phyloP scores from a whole-genome alignment of 139 green algal species.

The Ettlia oleoabundans region DNA sequence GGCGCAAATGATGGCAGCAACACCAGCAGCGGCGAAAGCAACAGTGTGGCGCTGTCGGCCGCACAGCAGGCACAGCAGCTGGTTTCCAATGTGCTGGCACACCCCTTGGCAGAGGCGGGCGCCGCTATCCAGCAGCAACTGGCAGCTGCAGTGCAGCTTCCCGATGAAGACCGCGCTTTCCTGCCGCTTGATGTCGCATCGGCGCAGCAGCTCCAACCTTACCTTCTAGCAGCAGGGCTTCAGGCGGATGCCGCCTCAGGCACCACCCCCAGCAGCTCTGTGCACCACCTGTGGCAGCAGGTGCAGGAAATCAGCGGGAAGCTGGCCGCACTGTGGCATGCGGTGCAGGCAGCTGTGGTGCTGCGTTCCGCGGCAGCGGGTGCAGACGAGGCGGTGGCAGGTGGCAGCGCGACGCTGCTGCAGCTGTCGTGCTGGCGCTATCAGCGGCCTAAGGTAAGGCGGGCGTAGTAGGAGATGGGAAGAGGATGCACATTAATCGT shows the following conservation, averaged over 20 bases:
- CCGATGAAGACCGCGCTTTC: neutral
- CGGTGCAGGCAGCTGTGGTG: constrained; percentile 26
- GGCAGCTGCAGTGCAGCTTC: neutral
- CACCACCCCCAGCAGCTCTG: neutral
- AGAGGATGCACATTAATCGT: too few species aligned
- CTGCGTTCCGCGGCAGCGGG: constrained; percentile 27
- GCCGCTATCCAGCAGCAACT: constrained; percentile 34
- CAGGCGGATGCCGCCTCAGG: neutral
- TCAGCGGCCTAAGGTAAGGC: constrained; percentile 47
- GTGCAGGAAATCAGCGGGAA: constrained; percentile 3
- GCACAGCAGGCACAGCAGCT: constrained; percentile 8
- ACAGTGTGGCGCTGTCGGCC: neutral
- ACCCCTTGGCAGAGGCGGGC: constrained; percentile 22
- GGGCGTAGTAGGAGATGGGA: too few species aligned
- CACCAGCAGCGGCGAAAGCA: neutral
- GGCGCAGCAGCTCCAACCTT: neutral
- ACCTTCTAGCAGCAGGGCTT: constrained; percentile 10
- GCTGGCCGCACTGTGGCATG: constrained; percentile 6
- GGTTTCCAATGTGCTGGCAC: constrained; percentile 5
- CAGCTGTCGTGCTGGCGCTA: constrained; percentile 69
- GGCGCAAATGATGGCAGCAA: too few species aligned
- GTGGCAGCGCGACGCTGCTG: constrained; percentile 40
- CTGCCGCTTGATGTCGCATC: neutral
- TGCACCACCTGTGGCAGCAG: constrained; percentile 1
- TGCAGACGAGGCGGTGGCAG: constrained; percentile 30